Base-by-base conservation (phyloP, 1,139 yeast species). In the Debaryomyces udenii region DNA sequence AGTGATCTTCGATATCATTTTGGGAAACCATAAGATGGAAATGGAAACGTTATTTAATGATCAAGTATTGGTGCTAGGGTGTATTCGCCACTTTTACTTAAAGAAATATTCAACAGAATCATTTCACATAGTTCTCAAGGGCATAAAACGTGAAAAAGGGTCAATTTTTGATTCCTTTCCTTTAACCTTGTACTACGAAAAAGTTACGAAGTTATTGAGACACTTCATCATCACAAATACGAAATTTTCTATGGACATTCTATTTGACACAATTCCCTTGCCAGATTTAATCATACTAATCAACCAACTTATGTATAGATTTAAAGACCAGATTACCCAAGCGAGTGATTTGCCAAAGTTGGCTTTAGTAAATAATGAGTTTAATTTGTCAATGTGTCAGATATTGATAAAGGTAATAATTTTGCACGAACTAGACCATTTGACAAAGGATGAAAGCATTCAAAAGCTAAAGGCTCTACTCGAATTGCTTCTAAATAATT, bases 371-470 rank as follows among this genome's bases (percentile, higher is more conserved):
- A 60, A 68, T n/a, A 70, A 76, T 46, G 81, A 77, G 39, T 80
- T 80, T 56, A 81, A 78, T 50, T 52, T 83, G 23, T 75, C 81
- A 0, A 51, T 80, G 1, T 67, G 71, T 39, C 88, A 83, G 51
- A 56, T 80, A 15, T 55, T 80, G 7, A 44, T 70, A 3, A 50
- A 62, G 31, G 45, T 58, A 1, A 45, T 66, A 0, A 40, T 57
- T 1, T 38, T 41, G 6, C 48, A 49, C 20, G 64, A 61, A n/a
- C 45, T 55, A 16, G 39, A 33, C n/a, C 39, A 41, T 7, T 15
- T 46, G 10, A 31, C 45, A 11, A 42, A 38, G 3, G 46, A 42
- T 3, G 57, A 53, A 9, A 38, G 48, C n/a, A 36, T 34, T 4
- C 26, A 29, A 5, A 45, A 45, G 23, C 43, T 62, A 38, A 51